Evolutionary conservation across 441 rosid species (phyloP), one percentile per base, ranked within the genome.

Genomic region (Mallotus repandus): DNA sequence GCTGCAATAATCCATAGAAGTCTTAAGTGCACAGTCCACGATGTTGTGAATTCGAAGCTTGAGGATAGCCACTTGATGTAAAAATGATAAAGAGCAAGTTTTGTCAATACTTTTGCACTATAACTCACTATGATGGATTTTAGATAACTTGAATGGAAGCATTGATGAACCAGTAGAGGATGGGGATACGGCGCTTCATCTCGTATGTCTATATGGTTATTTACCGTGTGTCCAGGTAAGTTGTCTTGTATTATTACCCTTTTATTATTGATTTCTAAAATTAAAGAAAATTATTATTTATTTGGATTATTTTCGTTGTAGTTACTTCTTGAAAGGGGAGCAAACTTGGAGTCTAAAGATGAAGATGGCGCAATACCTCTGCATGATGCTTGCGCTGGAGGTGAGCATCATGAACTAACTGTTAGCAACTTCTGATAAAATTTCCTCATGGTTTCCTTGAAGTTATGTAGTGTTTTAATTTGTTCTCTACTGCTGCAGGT

Each of bases 351-450:
- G 80, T 87, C 84, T n/a, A 87, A 79, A 84, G 99, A 92, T 76
- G 92, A 87, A 84, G 93, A 92, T 13, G 92, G 95, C 32, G 98
- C 93, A 4, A 73, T 93, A 79, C 98, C 99, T 80, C 72, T 95
- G 70, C 98, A 93, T 71, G 93, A 95, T 85, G 96, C 97, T 64
- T 91, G 91, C 81, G 95, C 92, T 0, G 92, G 96, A 77, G 98
- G 98, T 95, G 75, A 74, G 81, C 18, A 59, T 46, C 62, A 50
- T 43, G 3, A 4, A 35, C 53, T 29, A 11, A 15, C 29, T 32
- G 11, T 58, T 12, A 14, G 63, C 9, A 13, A 62, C 59, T 65
- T 72, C 41, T 56, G 4, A 1, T 19, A 29, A 67, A 50, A 35
- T 55, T 57, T 46, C 62, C 13, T 10, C 9, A 5, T 1, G 0